phyloP scores from a whole-genome alignment of 75 land plant species.

The Larix kaempferi region DNA sequence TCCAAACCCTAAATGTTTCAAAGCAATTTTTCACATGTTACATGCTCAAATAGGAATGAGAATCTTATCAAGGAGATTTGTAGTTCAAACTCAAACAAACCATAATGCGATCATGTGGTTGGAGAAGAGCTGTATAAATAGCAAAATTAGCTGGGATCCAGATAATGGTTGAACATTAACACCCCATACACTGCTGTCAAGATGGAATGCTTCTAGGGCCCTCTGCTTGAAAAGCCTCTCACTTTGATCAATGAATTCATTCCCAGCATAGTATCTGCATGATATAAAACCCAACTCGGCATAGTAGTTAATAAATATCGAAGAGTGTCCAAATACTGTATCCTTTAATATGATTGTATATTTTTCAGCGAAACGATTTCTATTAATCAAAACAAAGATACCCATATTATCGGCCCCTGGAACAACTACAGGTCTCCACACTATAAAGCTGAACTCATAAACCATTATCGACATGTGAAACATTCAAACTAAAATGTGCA shows the following conservation, averaged over 20 bases:
- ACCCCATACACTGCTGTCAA: conserved; percentile 77
- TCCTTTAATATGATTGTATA: neutral
- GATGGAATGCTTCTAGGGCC: conserved; percentile 76
- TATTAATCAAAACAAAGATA: neutral
- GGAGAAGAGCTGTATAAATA: conserved; percentile 86
- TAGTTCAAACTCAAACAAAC: conserved; percentile 25
- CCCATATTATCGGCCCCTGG: neutral
- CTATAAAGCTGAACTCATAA: neutral
- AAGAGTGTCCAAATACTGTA: neutral
- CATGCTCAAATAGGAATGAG: neutral
- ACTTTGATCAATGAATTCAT: conserved; percentile 83
- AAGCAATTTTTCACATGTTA: neutral
- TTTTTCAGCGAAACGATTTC: neutral
- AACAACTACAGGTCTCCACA: neutral
- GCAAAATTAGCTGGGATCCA: conserved; percentile 96
- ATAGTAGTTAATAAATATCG: neutral
- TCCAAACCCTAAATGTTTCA: conserved; percentile 57
- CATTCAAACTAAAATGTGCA: neutral
- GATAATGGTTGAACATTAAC: conserved; percentile 96
- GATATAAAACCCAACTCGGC: neutral
- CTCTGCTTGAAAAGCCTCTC: conserved; percentile 79
- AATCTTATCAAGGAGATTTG: conserved; percentile 4
- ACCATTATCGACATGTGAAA: neutral
- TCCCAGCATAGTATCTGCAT: conserved; percentile 90
- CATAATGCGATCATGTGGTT: conserved; percentile 96